phyloP scores from a whole-genome alignment of 352 stramenopile species.

The Lagenidium giganteum region DNA sequence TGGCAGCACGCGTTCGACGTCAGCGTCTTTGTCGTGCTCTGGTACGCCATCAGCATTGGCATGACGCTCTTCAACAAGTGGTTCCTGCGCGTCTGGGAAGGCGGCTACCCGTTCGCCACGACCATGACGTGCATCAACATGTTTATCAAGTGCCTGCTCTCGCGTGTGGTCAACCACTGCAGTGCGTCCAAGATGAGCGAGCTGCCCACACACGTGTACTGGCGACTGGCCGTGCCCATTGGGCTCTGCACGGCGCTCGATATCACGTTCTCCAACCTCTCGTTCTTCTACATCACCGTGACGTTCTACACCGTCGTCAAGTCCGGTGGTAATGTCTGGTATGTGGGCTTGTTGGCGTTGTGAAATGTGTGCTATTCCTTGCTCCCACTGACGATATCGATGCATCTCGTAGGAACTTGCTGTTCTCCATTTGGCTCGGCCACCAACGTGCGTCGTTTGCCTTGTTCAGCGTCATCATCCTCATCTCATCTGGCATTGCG shows the following conservation, averaged over 20 bases:
- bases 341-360: conserved; percentile 8
- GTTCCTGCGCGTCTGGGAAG: conserved; percentile 71
- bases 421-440: conserved; percentile 75
- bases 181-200: conserved; percentile 22
- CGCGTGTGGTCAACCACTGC: conserved; percentile 46
- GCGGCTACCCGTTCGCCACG: conserved; percentile 68
- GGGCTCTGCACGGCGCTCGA: conserved; percentile 77
- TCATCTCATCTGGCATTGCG: conserved; percentile 71
- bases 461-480: conserved; percentile 45
- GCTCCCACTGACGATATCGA: neutral
- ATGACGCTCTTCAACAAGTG: conserved; percentile 87
- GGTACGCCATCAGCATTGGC: conserved; percentile 81
- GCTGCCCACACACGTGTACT: conserved; percentile 39
- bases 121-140: conserved; percentile 83
- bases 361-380: too few relatives aligned
- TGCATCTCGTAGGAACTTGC: conserved; percentile 52
- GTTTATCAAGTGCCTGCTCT: conserved; percentile 68
- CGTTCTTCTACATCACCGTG: conserved; percentile 84
- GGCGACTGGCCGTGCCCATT: conserved; percentile 71
- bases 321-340: conserved; percentile 71
- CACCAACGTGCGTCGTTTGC: conserved; percentile 58
- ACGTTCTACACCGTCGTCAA: conserved; percentile 87
- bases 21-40: conserved; percentile 65
- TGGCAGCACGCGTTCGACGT: conserved; percentile 57
- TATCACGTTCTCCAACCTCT: conserved; percentile 80